phyloP scores from a whole-genome alignment of 805 yeast species.

The Danielia oregonensis region DNA sequence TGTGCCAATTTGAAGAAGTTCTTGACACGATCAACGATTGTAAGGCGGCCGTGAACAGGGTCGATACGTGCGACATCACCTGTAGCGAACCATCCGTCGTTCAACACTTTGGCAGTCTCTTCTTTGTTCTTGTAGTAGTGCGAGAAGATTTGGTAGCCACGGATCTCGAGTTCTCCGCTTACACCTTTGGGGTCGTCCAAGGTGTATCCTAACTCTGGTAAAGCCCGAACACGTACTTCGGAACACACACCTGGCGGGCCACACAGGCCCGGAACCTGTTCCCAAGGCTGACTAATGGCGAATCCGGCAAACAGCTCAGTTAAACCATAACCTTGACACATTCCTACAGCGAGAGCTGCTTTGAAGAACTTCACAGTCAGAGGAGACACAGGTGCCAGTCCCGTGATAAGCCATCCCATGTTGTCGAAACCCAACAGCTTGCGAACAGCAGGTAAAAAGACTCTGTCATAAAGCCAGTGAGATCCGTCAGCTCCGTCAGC shows the following conservation, averaged over 20 bases:
- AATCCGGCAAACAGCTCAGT: constrained; percentile 64
- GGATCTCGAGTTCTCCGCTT: constrained; percentile 57
- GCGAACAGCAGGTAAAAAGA: constrained; percentile 11
- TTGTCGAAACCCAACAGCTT: constrained; percentile 35
- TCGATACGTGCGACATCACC: constrained; percentile 43
- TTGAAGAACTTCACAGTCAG: constrained; percentile 59
- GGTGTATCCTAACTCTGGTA: constrained; percentile 57
- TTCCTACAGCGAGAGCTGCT: constrained; percentile 56
- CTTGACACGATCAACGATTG: constrained; percentile 65
- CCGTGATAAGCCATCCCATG: constrained; percentile 25
- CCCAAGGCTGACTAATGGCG: constrained; percentile 37
- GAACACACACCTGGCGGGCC: constrained; percentile 56
- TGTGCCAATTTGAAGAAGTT: constrained; percentile 64
- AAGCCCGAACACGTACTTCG: constrained; percentile 54
- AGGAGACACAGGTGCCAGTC: constrained; percentile 70
- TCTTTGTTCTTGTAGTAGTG: constrained; percentile 55
- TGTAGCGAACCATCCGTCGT: constrained; percentile 50
- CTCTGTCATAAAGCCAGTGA: constrained; percentile 17
- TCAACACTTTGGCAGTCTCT: constrained; percentile 51
- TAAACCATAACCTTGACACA: constrained; percentile 71
- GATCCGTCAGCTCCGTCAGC: constrained; percentile 16
- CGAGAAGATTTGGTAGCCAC: constrained; percentile 62
- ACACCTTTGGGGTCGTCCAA: constrained; percentile 22
- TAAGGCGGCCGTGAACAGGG: constrained; percentile 45
- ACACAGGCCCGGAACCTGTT: constrained; percentile 50